These are phyloP conservation scores for Microsporum audouinii DNA, from an alignment of 2,329 filamentous ascomycete species.

Conservation along the genomic window DNA sequence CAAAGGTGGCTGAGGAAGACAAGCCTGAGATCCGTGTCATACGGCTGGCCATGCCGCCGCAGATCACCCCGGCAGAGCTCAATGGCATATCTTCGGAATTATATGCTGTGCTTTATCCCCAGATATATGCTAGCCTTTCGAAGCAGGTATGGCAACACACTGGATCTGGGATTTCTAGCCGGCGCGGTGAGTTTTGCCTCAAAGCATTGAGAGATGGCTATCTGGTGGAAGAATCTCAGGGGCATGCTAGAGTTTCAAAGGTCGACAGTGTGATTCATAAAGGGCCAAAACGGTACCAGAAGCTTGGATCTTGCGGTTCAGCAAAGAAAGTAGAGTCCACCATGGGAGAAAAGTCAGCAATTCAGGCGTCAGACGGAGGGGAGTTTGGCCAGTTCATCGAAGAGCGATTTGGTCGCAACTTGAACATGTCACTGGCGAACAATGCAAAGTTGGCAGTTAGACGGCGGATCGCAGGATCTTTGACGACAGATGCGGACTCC, in stretches of 20 bases:
- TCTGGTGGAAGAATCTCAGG: constrained; percentile 41
- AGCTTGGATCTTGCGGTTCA: constrained; percentile 34
- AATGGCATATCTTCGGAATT: constrained; percentile 45
- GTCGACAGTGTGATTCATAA: constrained; percentile 37
- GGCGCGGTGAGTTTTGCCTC: constrained; percentile 81
- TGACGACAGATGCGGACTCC: constrained; percentile 61
- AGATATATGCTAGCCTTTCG: constrained; percentile 56
- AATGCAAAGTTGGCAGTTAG: constrained; percentile 78
- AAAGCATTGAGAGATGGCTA: constrained; percentile 59
- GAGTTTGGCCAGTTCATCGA: constrained; percentile 79
- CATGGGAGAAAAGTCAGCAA: background rate
- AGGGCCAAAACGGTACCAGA: constrained; percentile 72
- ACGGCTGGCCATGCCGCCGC: constrained; percentile 43
- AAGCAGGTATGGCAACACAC: constrained; percentile 97
- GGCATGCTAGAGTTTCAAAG: constrained; percentile 13
- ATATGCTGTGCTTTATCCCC: constrained; percentile 60
- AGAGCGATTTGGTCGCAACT: constrained; percentile 84
- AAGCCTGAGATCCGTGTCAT: constrained; percentile 44
- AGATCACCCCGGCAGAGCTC: constrained; percentile 52
- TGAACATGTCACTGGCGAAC: constrained; percentile 65
- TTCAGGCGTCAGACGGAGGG: constrained; percentile 33
- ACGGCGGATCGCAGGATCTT: constrained; percentile 74
- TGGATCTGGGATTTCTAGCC: constrained; percentile 82
- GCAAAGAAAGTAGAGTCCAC: constrained; percentile 12
- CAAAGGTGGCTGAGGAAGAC: constrained; percentile 23